Conservation (phyloP, 352 stramenopile genomes). For the Phytophthora crassamura region DNA sequence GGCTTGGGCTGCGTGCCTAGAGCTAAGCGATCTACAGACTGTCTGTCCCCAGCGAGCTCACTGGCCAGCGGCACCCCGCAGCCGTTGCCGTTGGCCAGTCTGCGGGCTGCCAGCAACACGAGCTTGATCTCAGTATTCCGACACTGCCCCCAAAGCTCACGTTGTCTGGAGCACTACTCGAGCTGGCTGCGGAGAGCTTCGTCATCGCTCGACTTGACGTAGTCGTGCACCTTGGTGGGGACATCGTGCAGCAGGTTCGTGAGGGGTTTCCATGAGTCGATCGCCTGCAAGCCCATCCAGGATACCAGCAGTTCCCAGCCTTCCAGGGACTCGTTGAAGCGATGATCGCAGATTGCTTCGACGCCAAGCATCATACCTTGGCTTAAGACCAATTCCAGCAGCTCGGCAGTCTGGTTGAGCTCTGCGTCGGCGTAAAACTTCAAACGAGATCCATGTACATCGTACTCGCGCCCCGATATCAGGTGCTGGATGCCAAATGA, state of each 20-base stretch:
- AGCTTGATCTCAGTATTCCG: no score
- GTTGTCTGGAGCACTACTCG: slow-evolving; percentile 1
- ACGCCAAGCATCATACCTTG: slow-evolving; percentile 20
- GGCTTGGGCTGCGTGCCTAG: no score
- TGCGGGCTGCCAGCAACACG: no score
- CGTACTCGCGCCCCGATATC: slow-evolving; percentile 9
- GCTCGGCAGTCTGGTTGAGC: slow-evolving; percentile 13
- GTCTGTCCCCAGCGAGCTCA: no score
- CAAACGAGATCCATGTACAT: slow-evolving; percentile 19
- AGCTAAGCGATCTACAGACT: no score
- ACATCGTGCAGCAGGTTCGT: not conserved
- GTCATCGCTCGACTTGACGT: not conserved
- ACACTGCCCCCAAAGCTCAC: slow-evolving; percentile 5
- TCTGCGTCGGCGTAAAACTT: slow-evolving; percentile 19
- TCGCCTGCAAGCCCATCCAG: slow-evolving; percentile 6
- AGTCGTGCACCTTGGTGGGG: slow-evolving; percentile 3
- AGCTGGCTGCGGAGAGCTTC: not conserved
- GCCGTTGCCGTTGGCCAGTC: no score
- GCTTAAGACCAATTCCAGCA: slow-evolving; percentile 5
- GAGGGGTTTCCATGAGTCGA: slow-evolving; percentile 10
- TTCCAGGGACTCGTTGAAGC: not conserved
- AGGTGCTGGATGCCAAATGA: slow-evolving; percentile 24
- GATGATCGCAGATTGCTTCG: not conserved
- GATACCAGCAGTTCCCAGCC: slow-evolving; percentile 18
- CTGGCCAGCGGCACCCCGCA: no score